These are phyloP conservation scores for Ceratobasidium sp. DNA, from an alignment of 1,284 basidiomycete genomes.

Conservation along the genomic window DNA sequence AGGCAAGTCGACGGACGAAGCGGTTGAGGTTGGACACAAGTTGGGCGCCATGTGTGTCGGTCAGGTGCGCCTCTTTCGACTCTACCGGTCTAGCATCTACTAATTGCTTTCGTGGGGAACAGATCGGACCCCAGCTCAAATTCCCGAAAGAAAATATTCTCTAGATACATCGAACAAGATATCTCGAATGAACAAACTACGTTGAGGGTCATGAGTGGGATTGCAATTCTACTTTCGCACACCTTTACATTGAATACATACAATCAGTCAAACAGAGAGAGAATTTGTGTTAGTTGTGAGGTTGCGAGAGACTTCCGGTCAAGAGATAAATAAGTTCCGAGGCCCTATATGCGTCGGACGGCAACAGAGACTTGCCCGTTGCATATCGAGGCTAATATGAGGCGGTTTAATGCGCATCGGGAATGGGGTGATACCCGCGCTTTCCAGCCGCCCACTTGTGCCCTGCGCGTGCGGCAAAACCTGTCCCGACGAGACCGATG, in stretches of 20 bases:
- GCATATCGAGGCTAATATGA: background rate
- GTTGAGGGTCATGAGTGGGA: background rate
- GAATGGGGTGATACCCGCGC: constrained; percentile 43
- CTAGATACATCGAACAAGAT: constrained; percentile 53
- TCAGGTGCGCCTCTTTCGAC: constrained; percentile 64
- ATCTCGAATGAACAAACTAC: background rate
- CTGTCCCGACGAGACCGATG: constrained; percentile 45
- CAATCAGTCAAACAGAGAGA: background rate
- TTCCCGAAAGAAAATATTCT: constrained; percentile 81
- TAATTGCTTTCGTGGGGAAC: background rate
- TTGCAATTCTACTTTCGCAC: background rate
- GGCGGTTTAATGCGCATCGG: constrained; percentile 26
- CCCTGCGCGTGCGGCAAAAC: constrained; percentile 47
- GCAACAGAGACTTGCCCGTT: background rate
- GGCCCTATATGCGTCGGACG: background rate
- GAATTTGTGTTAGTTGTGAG: background rate
- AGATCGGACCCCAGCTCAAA: constrained; percentile 79
- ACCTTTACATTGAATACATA: background rate
- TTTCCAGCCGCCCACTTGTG: constrained; percentile 46
- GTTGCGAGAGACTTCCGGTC: background rate
- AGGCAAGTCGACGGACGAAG: constrained; percentile 84
- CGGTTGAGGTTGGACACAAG: constrained; percentile 88
- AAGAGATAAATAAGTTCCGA: background rate
- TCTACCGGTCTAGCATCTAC: background rate
- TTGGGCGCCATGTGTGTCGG: constrained; percentile 90